These are phyloP conservation scores for Pyricularia pennisetigena DNA, from an alignment of 2,329 filamentous ascomycete genomes.

Conservation along the genomic window DNA sequence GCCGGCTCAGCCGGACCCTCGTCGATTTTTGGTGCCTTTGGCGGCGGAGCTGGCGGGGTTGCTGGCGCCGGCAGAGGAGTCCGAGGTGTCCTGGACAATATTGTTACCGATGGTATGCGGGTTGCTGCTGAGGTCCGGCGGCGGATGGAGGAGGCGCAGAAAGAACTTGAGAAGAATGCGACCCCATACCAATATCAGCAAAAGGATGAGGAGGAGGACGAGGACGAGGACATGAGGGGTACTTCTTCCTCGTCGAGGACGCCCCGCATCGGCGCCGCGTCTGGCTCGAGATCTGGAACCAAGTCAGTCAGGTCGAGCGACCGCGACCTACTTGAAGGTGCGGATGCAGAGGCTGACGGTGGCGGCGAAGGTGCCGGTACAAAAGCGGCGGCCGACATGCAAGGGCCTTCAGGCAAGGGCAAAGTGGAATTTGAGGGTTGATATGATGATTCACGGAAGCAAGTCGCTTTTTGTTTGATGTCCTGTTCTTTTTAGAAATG, in stretches of 20 bases:
- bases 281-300: constrained; percentile 46
- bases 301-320: constrained; percentile 54
- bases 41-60: constrained; percentile 38
- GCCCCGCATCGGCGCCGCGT: constrained; percentile 18
- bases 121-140: constrained; percentile 87
- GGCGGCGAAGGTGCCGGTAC: constrained; percentile 5
- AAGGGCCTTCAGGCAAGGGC: constrained; percentile 10
- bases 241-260: constrained; percentile 6
- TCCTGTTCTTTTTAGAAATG: not conserved
- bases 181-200: constrained; percentile 38
- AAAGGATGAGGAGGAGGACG: constrained; percentile 55
- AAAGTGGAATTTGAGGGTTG: constrained; percentile 35
- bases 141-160: constrained; percentile 91
- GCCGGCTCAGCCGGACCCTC: constrained; percentile 28
- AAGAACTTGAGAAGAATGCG: constrained; percentile 78
- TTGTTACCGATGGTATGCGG: constrained; percentile 94
- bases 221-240: constrained; percentile 49
- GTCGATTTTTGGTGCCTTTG: constrained; percentile 70
- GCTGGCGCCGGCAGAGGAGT: constrained; percentile 59
- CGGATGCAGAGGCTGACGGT: constrained; percentile 58
- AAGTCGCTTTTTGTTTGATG: constrained; percentile 1
- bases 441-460: constrained; percentile 7
- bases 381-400: constrained; percentile 14
- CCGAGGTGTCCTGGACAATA: constrained; percentile 89
- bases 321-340: constrained; percentile 62